Evolutionary conservation across 768 basidiomycete genomes (phyloP).

Genomic region (Termitomyces sp.): DNA sequence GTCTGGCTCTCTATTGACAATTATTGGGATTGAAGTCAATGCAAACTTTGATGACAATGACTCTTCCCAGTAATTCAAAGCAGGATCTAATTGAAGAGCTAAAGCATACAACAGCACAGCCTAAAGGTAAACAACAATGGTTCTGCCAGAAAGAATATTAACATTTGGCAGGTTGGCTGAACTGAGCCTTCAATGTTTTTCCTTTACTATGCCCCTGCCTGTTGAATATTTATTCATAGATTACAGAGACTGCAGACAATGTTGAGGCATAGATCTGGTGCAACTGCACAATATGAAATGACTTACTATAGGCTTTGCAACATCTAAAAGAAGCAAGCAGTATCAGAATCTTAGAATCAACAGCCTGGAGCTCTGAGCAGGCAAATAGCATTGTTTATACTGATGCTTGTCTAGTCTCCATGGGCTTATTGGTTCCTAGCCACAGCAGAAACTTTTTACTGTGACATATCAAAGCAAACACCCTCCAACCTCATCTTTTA

Average conservation of each 20-base stretch:
- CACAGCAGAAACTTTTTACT: conserved; percentile 11
- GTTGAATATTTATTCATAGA: conserved; percentile 28
- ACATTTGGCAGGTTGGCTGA: conserved; percentile 30
- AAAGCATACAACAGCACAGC: conserved; percentile 11
- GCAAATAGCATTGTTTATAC: conserved; percentile 9
- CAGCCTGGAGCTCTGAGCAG: conserved; percentile 16
- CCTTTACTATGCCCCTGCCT: conserved; percentile 31
- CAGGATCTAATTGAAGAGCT: no score
- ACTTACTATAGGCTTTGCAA: conserved; percentile 26
- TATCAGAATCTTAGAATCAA: conserved; percentile 16
- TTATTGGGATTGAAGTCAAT: no score
- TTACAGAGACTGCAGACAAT: neutral
- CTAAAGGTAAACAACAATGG: conserved; percentile 13
- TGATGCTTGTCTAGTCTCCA: neutral
- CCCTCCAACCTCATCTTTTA: conserved; percentile 18
- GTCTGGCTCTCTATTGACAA: no score
- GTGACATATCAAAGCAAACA: neutral
- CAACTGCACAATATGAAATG: conserved; percentile 17
- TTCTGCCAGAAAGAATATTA: conserved; percentile 14
- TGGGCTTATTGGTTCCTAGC: neutral
- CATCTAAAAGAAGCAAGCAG: conserved; percentile 16
- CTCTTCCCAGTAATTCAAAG: no score
- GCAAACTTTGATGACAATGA: no score
- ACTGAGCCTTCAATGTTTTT: conserved; percentile 38
- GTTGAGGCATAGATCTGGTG: conserved; percentile 16